Evolutionary conservation across 179 eudicot species (phyloP), one percentile per base, ranked within the genome.

Genomic region (Gypsophila paniculata): DNA sequence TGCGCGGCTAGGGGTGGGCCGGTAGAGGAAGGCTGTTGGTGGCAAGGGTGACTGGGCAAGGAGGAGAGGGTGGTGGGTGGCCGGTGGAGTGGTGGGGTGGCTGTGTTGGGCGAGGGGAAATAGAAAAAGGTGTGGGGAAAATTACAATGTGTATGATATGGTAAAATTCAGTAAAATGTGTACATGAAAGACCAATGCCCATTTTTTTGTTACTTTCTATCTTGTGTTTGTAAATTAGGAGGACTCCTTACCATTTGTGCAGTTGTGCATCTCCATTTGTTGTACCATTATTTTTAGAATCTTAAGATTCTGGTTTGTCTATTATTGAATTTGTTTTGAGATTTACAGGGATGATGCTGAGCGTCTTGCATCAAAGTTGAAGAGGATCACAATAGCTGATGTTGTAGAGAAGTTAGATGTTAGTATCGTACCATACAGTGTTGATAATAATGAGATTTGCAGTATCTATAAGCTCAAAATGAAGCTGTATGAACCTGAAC

Each of bases 401-500:
- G 60, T 93, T 69, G 82, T 87, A 58, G 93, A 93, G 83, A 82
- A 84, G 51, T 84, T 95, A 75, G 96, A 90, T 80, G 96, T 92
- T 34, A 66, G 79, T 53, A 77, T 89, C 44, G 74, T 83, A 75
- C 96, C 93, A 10, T 82, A 77, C 66, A 74, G 81, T n/a, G 63
- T 83, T 69, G 29, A 75, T 19, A 54, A 78, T 12, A 19, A 79
- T 19, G 49, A 77, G 58, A 72, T 82, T 22, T 69, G 76, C 72
- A 81, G 87, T 76, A 61, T 89, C 25, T 93, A 93, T 72, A 92
- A 90, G 86, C 93, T 95, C 64, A 81, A 55, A 62, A 75, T 95
- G 36, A 90, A 85, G 79, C 86, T 95, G 17, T 82, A 77, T 72
- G 81, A 80, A 21, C 85, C 87, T 69, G 82, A 85, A 66, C 81